Percentiles rank a stretch among this genome's conserved stretches.
phyloP scores from a whole-genome alignment of 2,329 filamentous ascomycete genomes.

The Ambrosiella beaveri region DNA sequence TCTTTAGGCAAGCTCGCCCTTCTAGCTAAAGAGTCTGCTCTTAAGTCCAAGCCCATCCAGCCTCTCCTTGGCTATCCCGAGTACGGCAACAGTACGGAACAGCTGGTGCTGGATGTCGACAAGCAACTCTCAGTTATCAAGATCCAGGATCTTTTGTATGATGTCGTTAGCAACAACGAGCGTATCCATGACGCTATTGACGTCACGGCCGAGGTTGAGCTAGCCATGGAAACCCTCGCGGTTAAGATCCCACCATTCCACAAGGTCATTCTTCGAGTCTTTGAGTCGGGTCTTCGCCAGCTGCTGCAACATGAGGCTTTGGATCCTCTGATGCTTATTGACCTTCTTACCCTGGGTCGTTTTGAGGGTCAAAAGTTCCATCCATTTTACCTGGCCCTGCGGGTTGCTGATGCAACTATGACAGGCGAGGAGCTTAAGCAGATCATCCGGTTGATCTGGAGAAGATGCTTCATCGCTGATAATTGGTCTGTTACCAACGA shows the following conservation, averaged over 20 bases:
- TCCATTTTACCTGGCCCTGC: conserved; percentile 62
- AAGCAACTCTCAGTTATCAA: conserved; percentile 49
- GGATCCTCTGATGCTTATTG: conserved; percentile 46
- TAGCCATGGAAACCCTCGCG: conserved; percentile 54
- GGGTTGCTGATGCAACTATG: conserved; percentile 37
- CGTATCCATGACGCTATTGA: conserved; percentile 56
- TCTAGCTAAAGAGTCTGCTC: conserved; percentile 40
- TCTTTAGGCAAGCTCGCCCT: conserved; percentile 72
- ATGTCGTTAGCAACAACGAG: conserved; percentile 44
- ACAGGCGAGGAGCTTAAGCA: conserved; percentile 40
- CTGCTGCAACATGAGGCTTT: conserved; percentile 58
- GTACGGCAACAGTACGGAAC: conserved; percentile 20
- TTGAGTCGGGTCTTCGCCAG: conserved; percentile 51
- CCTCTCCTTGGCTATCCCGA: conserved; percentile 17
- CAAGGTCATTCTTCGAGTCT: conserved; percentile 49
- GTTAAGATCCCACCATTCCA: conserved; percentile 38
- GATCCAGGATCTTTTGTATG: conserved; percentile 65
- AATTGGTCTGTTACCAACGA: conserved; percentile 71
- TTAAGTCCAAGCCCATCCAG: conserved; percentile 15
- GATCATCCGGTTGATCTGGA: conserved; percentile 56
- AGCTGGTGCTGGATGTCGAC: conserved; percentile 36
- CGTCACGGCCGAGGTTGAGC: conserved; percentile 55
- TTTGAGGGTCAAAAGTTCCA: conserved; percentile 17
- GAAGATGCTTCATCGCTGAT: conserved; percentile 66
- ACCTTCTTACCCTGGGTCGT: conserved; percentile 60